Evolutionary conservation across 805 yeast genomes (phyloP), one percentile per base, ranked within the genome.

Genomic region (Lipomyces yamadae): DNA sequence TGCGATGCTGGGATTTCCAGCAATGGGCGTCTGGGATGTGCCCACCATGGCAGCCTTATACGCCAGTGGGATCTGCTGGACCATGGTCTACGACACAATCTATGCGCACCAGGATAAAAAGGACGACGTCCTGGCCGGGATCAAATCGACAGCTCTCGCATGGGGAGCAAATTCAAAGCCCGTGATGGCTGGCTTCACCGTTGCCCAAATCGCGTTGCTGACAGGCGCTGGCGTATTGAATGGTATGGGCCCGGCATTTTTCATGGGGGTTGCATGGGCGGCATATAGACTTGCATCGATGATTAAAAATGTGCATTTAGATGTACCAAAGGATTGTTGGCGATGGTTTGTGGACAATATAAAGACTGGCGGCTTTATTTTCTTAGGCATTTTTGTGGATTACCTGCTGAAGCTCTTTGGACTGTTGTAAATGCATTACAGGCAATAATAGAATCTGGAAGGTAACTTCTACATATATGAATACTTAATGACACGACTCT

Each of bases 71-170:
- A 89, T 88, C 75, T 82, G 88, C 63, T 95, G 99, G 99, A 88
- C 97, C 72, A 91, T 95, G 93, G 88, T 88, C 61, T 95, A 95
- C 78, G 99, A 95, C 77, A 92, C 99, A 1, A 86, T 95, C 52
- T 95, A 95, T 77, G 99, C 99, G 0, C 99, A 95, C 76, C 99
- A 95, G 79, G 99, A 95, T 78, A 95, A 95, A 79, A 79, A 77
- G 61, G 95, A 89, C 74, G 99, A 95, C 78, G 80, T 91, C 62
- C 82, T 84, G 65, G 98, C 97, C 0, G 99, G 99, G 29, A 89
- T 95, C 72, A 92, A 92, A 77, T 91, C 97, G 1, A 92, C 98
- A 0, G 99, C 99, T 6, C 83, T 95, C 72, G 93, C 90, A 1
- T 96, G 99, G 99, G 96, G 96, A 7, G 85, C 84, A 30, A 83